Conservation (phyloP, 306 rosid genomes). For the Hippophae tibetana region DNA sequence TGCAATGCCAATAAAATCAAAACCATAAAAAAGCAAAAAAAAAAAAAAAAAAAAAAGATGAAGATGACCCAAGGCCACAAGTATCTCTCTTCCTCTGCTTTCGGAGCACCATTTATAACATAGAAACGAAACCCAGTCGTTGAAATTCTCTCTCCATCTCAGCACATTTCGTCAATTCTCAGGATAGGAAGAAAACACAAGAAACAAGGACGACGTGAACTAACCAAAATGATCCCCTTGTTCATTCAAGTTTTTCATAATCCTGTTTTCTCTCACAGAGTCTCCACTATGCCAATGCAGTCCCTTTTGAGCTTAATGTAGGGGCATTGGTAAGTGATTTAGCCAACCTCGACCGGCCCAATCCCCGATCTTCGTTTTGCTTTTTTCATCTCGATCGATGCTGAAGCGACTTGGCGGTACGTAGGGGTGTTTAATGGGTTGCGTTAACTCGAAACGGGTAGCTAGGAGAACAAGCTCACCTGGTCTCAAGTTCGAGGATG, state of each 20-base stretch:
- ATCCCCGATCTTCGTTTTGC: slow-evolving; percentile 16
- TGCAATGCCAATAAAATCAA: slow-evolving; percentile 15
- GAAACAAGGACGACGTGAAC: no score
- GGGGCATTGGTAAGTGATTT: slow-evolving; percentile 14
- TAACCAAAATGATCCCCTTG: slow-evolving; percentile 12
- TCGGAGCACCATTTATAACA: slow-evolving; percentile 33
- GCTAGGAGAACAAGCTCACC: slow-evolving; percentile 13
- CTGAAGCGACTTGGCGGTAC: slow-evolving; percentile 24
- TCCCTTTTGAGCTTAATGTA: slow-evolving; percentile 38
- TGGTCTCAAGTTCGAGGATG: slow-evolving; percentile 5
- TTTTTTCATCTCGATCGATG: slow-evolving; percentile 12
- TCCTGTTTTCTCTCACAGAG: background rate
- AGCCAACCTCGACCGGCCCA: slow-evolving; percentile 12
- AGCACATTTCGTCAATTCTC: slow-evolving; percentile 28
- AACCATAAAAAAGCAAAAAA: background rate
- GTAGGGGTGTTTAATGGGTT: slow-evolving; percentile 49
- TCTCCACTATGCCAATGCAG: slow-evolving; percentile 6
- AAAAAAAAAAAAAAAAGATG: slow-evolving; percentile 21
- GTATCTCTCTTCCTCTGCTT: slow-evolving; percentile 31
- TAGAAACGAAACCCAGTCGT: background rate
- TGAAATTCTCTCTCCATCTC: background rate
- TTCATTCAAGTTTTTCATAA: background rate
- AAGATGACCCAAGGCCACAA: slow-evolving; percentile 34
- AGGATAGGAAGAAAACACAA: no score
- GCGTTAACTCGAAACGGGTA: slow-evolving; percentile 62